Base-by-base conservation (phyloP, 139 green algal genomes). In the Chlamydomonas urium region DNA sequence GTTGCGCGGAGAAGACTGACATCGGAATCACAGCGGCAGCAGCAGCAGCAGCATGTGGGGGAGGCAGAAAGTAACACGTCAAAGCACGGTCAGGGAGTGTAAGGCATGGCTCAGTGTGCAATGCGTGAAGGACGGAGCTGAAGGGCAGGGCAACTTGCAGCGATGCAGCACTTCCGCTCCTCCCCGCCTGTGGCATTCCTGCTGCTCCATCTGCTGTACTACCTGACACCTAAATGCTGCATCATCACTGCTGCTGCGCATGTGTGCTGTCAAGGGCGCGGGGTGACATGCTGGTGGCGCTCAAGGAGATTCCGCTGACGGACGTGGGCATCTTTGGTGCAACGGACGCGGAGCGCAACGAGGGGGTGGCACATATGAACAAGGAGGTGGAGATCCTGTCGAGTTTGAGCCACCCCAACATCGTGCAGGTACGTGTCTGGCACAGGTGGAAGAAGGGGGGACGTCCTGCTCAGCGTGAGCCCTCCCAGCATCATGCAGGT, bases 351-450 rank as follows among this genome's bases (percentile, higher is more conserved):
- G 81, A 87, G 75, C 72, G 74, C 45, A 65, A 66, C 36, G 58
- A 53, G 56, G 81, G 77, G 19, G 48, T 80, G 48, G 77, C 63
- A 35, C 65, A 45, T 47, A 81, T 83, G 74, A 37, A 71, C 66
- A 79, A 80, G 74, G 81, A 87, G 77, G 78, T 87, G 62, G 72
- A 84, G 69, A 87, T 87, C 72, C 68, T 87, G 32, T 82, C 74
- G 24, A 69, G 37, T 23, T 62, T 87, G 2, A 69, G 33, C 32
- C 81, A 87, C 59, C 77, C 81, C 26, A 80, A 83, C 77, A 82
- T 87, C 29, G 77, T 84, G 24, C 72, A 83, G 67, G 71, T 78
- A 26, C 4, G 65, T 35, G 48, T 8, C 26, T 62, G n/a, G n/a
- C n/a, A n/a, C n/a, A n/a, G n/a, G n/a, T n/a, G n/a, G n/a, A n/a